A percentile compares a stretch with the other conserved stretches of the same genome.
phyloP scores from a whole-genome alignment of 345 rosid genomes.

The Gossypium thurberi region DNA sequence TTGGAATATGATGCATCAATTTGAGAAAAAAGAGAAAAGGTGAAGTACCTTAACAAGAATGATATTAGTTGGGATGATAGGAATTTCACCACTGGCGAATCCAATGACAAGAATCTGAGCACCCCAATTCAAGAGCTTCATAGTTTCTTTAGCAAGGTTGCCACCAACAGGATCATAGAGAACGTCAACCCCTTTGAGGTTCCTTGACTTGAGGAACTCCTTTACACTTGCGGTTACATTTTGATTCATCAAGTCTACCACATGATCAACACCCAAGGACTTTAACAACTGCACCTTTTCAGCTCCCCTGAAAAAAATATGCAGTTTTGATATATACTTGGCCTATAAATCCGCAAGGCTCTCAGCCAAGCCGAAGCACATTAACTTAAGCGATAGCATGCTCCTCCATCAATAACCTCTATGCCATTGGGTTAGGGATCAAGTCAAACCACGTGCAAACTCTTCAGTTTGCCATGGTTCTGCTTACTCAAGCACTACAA shows the following conservation, averaged over 20 bases:
- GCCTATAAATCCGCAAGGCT: too few relatives aligned
- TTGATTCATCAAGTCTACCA: conserved; percentile 58
- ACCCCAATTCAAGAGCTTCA: conserved; percentile 91
- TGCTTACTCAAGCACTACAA: too few relatives aligned
- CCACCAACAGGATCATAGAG: conserved; percentile 93
- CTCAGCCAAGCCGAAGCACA: too few relatives aligned
- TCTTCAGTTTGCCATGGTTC: too few relatives aligned
- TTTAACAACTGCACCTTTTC: conserved; percentile 66
- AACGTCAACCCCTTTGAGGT: conserved; percentile 81
- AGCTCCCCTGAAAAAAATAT: conserved; percentile 39
- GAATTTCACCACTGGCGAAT: conserved; percentile 88
- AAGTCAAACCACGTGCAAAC: too few relatives aligned
- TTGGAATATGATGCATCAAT: too few relatives aligned
- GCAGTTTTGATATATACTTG: too few relatives aligned
- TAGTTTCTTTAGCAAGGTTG: conserved; percentile 55
- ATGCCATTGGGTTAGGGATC: too few relatives aligned
- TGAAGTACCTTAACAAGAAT: conserved; percentile 77
- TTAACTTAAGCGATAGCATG: too few relatives aligned
- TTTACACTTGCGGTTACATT: conserved; percentile 60
- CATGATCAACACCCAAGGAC: conserved; percentile 80
- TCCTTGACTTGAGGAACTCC: conserved; percentile 46
- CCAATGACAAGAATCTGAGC: conserved; percentile 87
- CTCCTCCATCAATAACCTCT: too few relatives aligned
- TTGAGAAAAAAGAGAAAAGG: neutral
- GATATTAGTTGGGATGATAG: conserved; percentile 74